A percentile compares a stretch with the other conserved stretches of the same genome.
These are phyloP conservation scores for Penicillium alfredii DNA, from an alignment of 495 filamentous ascomycete genomes.

Conservation along the genomic window DNA sequence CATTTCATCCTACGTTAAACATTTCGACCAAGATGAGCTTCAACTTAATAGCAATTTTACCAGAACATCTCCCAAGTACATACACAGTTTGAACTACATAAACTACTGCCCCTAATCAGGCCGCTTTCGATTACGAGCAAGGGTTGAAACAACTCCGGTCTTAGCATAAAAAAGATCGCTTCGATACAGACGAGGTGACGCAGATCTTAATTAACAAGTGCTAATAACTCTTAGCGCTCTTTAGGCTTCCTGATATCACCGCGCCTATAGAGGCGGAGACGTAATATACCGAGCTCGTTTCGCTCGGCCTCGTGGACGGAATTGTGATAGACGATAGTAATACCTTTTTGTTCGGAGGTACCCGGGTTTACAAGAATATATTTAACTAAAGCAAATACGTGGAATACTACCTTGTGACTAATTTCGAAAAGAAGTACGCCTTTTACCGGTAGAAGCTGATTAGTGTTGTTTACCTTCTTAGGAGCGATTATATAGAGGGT, in stretches of 20 bases:
- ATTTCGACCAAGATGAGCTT: conserved; percentile 12
- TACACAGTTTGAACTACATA: conserved; percentile 18
- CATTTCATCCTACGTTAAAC: conserved; percentile 12
- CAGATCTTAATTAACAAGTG: conserved; percentile 93
- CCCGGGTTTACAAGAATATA: conserved; percentile 98
- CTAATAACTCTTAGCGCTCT: conserved; percentile 84
- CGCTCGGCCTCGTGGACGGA: conserved; percentile 82
- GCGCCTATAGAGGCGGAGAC: conserved; percentile 99
- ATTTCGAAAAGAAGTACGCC: conserved; percentile 84
- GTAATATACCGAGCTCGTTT: conserved; percentile 89
- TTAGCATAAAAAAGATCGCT: conserved; percentile 93
- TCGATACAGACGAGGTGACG: conserved; percentile 93
- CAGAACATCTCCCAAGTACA: conserved; percentile 17
- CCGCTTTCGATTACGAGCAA: conserved; percentile 70
- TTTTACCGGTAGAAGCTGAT: conserved; percentile 80
- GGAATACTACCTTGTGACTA: conserved; percentile 82
- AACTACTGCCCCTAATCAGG: conserved; percentile 50
- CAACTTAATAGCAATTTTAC: conserved; percentile 14
- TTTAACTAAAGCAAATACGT: conserved; percentile 97
- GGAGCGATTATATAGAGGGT: conserved; percentile 91
- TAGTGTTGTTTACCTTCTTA: conserved; percentile 79
- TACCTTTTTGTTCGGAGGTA: conserved; percentile 96
- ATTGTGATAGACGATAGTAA: conserved; percentile 98
- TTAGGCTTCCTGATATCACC: conserved; percentile 93
- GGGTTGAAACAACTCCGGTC: conserved; percentile 79